phyloP scores from a whole-genome alignment of 2,329 filamentous ascomycete species.

The Aureobasidium pullulans region DNA sequence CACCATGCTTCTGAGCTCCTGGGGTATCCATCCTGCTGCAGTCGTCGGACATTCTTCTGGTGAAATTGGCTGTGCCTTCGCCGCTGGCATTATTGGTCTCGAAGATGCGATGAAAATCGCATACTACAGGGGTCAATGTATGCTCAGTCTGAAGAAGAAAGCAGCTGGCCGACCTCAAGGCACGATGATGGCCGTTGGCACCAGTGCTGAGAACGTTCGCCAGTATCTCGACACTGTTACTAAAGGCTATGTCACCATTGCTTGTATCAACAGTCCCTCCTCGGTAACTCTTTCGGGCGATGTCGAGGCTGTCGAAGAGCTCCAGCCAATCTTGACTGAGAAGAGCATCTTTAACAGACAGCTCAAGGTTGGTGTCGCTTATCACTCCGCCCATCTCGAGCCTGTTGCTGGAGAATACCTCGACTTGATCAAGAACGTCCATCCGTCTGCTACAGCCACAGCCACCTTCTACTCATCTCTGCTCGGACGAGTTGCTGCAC shows the following conservation, averaged over 20 bases:
- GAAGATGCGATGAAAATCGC: slow-evolving; percentile 19
- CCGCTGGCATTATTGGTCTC: slow-evolving; percentile 17
- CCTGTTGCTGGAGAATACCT: neutral
- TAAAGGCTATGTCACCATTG: slow-evolving; percentile 15
- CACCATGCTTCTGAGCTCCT: slow-evolving; percentile 32
- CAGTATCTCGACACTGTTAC: slow-evolving; percentile 16
- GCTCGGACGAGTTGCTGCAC: slow-evolving; percentile 1
- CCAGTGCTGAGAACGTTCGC: slow-evolving; percentile 17
- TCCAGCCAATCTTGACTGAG: slow-evolving; percentile 5
- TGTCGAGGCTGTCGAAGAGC: neutral
- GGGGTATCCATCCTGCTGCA: slow-evolving; percentile 19
- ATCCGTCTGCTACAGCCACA: neutral
- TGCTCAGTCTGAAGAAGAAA: slow-evolving; percentile 7
- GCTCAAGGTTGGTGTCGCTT: neutral
- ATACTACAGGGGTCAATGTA: slow-evolving; percentile 19
- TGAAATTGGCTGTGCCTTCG: slow-evolving; percentile 29
- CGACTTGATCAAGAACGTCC: slow-evolving; percentile 3
- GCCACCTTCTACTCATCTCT: slow-evolving; percentile 16
- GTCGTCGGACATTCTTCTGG: slow-evolving; percentile 27
- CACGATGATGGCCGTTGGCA: slow-evolving; percentile 29
- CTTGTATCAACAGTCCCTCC: slow-evolving; percentile 32
- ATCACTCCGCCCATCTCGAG: slow-evolving; percentile 5
- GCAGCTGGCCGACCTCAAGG: neutral
- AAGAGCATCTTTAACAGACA: slow-evolving; percentile 12
- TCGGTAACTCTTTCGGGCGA: slow-evolving; percentile 43